These are phyloP conservation scores for Aureobasidium sp. DNA, from an alignment of 2,329 filamentous ascomycete genomes.

Conservation along the genomic window DNA sequence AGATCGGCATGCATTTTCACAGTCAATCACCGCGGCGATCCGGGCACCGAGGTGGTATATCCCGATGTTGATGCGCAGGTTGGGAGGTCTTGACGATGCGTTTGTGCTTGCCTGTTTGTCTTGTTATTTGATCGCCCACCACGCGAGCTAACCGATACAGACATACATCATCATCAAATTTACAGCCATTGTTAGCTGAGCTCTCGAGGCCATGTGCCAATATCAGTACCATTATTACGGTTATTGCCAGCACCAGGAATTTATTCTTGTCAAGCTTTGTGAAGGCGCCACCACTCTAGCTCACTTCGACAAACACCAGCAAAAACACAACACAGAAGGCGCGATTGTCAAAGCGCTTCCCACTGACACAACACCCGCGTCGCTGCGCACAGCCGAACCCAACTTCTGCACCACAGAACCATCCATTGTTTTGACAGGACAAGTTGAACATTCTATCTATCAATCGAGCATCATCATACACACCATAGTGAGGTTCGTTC, in stretches of 20 bases:
- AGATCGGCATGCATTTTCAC: not conserved
- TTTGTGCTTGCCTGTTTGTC: conserved; percentile 9
- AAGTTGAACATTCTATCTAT: not conserved
- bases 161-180: not conserved
- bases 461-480: not conserved
- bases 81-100: not conserved
- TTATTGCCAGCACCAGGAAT: conserved; percentile 26
- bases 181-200: not conserved
- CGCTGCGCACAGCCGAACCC: not conserved
- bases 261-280: conserved; percentile 25
- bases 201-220: conserved; percentile 24
- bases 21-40: not conserved
- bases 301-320: not conserved
- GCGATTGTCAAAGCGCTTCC: conserved; percentile 8
- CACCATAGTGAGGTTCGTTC: not conserved
- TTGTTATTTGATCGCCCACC: not conserved
- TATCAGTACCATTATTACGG: conserved; percentile 28
- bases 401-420: not conserved
- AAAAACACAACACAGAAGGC: conserved; percentile 6
- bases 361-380: not conserved
- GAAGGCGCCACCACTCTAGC: not conserved
- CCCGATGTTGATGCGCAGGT: not conserved
- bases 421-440: not conserved
- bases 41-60: not conserved
- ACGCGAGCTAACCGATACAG: not conserved